Percentiles rank a stretch among this genome's conserved stretches.
These are phyloP conservation scores for Phytopythium helicoides DNA, from an alignment of 352 stramenopile genomes.

Conservation along the genomic window DNA sequence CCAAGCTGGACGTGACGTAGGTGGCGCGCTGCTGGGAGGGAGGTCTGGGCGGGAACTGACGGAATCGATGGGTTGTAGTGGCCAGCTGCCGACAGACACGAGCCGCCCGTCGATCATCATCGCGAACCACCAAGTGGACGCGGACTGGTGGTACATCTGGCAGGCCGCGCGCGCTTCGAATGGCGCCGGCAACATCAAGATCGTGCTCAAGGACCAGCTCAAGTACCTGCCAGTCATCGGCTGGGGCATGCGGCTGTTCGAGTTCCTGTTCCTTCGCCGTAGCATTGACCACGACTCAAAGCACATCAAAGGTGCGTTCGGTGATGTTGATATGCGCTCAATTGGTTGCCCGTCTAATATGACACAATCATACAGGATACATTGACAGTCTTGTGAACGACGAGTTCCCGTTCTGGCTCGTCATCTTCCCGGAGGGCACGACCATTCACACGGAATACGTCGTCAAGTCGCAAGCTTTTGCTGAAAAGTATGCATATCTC, in stretches of 20 bases:
- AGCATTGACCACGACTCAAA: constrained; percentile 72
- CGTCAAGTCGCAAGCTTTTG: constrained; percentile 90
- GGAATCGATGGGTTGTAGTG: constrained; percentile 17
- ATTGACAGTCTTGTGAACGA: constrained; percentile 78
- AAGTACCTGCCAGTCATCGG: constrained; percentile 88
- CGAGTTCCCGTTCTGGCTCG: constrained; percentile 85
- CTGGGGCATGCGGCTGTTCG: constrained; percentile 88
- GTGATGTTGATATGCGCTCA: not conserved
- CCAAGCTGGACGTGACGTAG: constrained; percentile 77
- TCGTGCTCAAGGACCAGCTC: constrained; percentile 90
- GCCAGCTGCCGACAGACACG: constrained; percentile 72
- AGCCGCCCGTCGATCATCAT: constrained; percentile 85
- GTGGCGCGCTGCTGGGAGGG: too few species aligned
- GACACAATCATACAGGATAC: constrained; percentile 29
- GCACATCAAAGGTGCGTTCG: constrained; percentile 52
- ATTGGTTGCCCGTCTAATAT: too few species aligned
- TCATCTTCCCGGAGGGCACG: constrained; percentile 91
- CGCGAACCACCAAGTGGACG: constrained; percentile 91
- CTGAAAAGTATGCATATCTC: constrained; percentile 53
- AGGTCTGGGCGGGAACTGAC: too few species aligned
- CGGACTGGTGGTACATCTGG: constrained; percentile 94
- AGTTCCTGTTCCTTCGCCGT: constrained; percentile 89
- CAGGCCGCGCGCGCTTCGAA: constrained; percentile 61
- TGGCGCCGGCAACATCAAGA: constrained; percentile 86
- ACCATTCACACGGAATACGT: constrained; percentile 89